Percentiles rank a stretch among this genome's conserved stretches.
phyloP scores from a whole-genome alignment of 768 basidiomycete species.

The Tubosaeta sp. region DNA sequence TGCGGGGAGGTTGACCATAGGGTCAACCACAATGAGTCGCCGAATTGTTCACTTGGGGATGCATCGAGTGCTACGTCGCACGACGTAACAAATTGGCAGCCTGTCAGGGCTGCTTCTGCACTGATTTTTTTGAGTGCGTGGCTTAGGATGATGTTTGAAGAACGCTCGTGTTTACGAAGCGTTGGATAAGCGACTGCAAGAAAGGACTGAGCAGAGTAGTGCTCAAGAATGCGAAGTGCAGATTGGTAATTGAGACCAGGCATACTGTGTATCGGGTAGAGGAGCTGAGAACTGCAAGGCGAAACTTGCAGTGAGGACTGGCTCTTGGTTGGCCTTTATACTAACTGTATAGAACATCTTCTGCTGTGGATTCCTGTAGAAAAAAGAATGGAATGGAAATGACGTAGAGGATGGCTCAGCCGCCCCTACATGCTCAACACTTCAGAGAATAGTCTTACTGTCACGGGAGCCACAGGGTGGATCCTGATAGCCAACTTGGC shows the following conservation, averaged over 20 bases:
- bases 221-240: constrained; percentile 32
- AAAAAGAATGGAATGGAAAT: constrained; percentile 8
- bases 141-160: constrained; percentile 50
- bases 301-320: neutral
- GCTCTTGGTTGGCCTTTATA: constrained; percentile 6
- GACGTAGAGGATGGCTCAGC: neutral
- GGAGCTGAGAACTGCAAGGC: neutral
- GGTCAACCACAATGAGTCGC: constrained; percentile 46
- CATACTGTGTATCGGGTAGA: constrained; percentile 11
- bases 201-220: constrained; percentile 38
- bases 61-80: constrained; percentile 30
- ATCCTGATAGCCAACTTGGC: constrained; percentile 5
- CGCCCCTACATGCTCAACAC: neutral
- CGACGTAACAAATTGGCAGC: constrained; percentile 33
- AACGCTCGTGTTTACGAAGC: constrained; percentile 41
- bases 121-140: constrained; percentile 43
- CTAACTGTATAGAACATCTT: neutral
- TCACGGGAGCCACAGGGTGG: constrained; percentile 19
- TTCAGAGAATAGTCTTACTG: neutral
- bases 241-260: constrained; percentile 29
- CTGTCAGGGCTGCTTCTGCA: constrained; percentile 35
- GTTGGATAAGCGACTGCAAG: constrained; percentile 39
- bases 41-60: constrained; percentile 17
- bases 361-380: constrained; percentile 23
- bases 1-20: constrained; percentile 38